Evolutionary conservation across 78 protist species (phyloP), one percentile per base, ranked within the genome.

Genomic region (Emiliania huxleyi): DNA sequence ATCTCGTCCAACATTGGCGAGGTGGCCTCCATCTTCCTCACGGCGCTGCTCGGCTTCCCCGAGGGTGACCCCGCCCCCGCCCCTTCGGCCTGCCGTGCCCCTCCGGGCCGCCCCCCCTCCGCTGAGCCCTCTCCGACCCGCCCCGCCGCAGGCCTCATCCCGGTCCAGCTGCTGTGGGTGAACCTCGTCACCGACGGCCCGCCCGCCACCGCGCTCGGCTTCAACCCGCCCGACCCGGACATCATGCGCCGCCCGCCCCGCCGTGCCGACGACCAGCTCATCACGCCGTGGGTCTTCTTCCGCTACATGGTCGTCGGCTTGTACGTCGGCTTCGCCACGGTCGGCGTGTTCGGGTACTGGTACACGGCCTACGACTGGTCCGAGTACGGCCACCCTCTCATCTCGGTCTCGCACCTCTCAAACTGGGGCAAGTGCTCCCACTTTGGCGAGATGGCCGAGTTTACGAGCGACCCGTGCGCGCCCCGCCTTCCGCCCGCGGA

Each of bases 91-190:
- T n/a, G n/a, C n/a, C n/a, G n/a, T n/a, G n/a, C n/a, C n/a, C n/a
- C n/a, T n/a, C n/a, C n/a, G n/a, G n/a, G n/a, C n/a, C n/a, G n/a
- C n/a, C n/a, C n/a, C n/a, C n/a, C n/a, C n/a, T n/a, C n/a, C n/a
- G n/a, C n/a, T n/a, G n/a, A n/a, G n/a, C n/a, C n/a, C n/a, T n/a
- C n/a, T n/a, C n/a, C n/a, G n/a, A n/a, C n/a, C n/a, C n/a, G n/a
- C n/a, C n/a, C n/a, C n/a, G n/a, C n/a, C n/a, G n/a, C n/a, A n/a
- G 97, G 79, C 37, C 83, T 93, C 23, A 52, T 91, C 43, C 96
- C 97, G 18, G 94, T 97, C 75, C 97, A 96, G 92, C 94, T 97
- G 40, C 95, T 97, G 56, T 97, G 98, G 98, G 96, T 97, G 42
- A 97, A 97, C 91, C 94, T 96, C 26, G 96, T 97, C 43, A 97